Evolutionary conservation across 352 stramenopile species (phyloP).

Genomic region (Blastocystis sp.): DNA sequence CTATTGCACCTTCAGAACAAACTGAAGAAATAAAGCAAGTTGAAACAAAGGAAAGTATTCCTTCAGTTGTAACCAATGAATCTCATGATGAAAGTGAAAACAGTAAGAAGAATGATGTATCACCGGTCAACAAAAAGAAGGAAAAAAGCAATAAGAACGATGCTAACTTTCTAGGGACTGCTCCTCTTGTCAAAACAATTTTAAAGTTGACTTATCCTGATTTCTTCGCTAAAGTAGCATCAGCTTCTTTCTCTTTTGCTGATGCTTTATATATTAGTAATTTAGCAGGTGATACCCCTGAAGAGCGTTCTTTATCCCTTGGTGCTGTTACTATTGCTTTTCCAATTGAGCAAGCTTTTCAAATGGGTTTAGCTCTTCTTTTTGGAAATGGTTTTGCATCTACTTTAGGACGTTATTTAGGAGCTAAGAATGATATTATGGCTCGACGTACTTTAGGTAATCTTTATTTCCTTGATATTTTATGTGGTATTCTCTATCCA

Average conservation of each 20-base stretch:
- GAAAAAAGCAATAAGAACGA: no score
- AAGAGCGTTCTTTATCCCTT: constrained; percentile 15
- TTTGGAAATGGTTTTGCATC: constrained; percentile 17
- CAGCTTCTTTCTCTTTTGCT: constrained; percentile 4
- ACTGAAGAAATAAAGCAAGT: no score
- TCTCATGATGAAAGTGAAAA: no score
- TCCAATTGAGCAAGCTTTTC: constrained; percentile 12
- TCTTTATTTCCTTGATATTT: constrained; percentile 20
- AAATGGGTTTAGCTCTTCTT: constrained; percentile 7
- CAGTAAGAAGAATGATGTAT: no score
- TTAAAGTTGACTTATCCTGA: constrained; percentile 33
- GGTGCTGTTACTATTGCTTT: constrained; percentile 10
- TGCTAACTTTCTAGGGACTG: constrained; percentile 30
- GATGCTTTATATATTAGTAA: constrained; percentile 29
- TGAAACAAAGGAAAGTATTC: no score
- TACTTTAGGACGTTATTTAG: constrained; percentile 22
- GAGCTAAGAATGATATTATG: constrained; percentile 11
- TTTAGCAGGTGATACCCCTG: constrained; percentile 6
- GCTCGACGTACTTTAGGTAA: constrained; percentile 13
- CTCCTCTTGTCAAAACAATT: constrained; percentile 27
- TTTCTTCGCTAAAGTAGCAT: constrained; percentile 23
- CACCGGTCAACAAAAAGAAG: no score
- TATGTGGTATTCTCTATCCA: constrained; percentile 11
- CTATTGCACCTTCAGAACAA: no score
- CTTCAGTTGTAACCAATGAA: no score